These are phyloP conservation scores for Cyberlindnera mississippiensis DNA, from an alignment of 805 yeast species.

Conservation along the genomic window DNA sequence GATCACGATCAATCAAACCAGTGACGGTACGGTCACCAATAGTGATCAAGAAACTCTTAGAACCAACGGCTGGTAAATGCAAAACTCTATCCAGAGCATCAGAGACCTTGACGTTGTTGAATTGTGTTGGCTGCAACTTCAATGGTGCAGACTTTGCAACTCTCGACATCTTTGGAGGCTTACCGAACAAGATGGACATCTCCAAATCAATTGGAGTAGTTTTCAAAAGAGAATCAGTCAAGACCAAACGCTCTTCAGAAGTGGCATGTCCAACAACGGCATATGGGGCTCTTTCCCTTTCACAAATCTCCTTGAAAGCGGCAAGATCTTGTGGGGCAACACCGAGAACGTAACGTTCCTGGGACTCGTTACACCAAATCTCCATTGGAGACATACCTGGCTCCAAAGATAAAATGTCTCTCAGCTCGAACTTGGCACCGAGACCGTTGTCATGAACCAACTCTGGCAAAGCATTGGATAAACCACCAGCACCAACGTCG, in stretches of 20 bases:
- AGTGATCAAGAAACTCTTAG: constrained; percentile 92
- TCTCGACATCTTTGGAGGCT: constrained; percentile 94
- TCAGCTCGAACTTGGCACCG: constrained; percentile 89
- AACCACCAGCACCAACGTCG: constrained; percentile 99
- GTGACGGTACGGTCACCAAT: constrained; percentile 98
- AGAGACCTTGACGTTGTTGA: constrained; percentile 36
- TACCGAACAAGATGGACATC: constrained; percentile 92
- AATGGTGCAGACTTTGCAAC: constrained; percentile 60
- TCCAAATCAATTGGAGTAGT: constrained; percentile 92
- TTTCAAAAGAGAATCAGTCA: constrained; percentile 74
- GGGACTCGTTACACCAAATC: constrained; percentile 99
- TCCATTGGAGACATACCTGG: constrained; percentile 99
- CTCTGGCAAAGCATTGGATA: constrained; percentile 96
- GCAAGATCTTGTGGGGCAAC: constrained; percentile 76
- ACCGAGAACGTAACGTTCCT: constrained; percentile 95
- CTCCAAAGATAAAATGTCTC: constrained; percentile 86
- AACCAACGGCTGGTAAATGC: constrained; percentile 89
- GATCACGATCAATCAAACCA: constrained; percentile 95
- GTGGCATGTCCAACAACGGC: constrained; percentile 97
- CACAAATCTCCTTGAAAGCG: constrained; percentile 72
- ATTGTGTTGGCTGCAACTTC: constrained; percentile 37
- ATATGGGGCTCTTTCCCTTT: constrained; percentile 92
- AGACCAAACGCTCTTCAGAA: constrained; percentile 72
- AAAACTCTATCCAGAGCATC: constrained; percentile 82
- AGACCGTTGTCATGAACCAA: constrained; percentile 94